These are phyloP conservation scores for Microcera coccophila DNA, from an alignment of 2,329 filamentous ascomycete species.

Conservation along the genomic window DNA sequence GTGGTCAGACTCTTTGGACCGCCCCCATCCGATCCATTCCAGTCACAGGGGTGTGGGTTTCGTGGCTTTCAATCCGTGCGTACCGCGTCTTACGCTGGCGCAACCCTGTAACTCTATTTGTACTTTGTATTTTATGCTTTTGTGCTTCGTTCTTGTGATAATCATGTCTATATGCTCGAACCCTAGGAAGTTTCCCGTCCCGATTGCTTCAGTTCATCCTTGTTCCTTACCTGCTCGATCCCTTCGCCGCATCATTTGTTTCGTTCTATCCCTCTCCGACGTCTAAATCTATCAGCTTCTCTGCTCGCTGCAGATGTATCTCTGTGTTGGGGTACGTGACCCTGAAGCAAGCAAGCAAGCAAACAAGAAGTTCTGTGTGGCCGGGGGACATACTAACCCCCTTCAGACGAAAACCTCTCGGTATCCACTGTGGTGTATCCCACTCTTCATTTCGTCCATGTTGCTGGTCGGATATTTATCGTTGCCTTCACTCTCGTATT, in stretches of 20 bases:
- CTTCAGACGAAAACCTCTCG: not conserved
- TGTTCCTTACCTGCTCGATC: not conserved
- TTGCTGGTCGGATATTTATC: not conserved
- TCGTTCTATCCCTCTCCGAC: not conserved
- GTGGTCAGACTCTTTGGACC: constrained; percentile 2
- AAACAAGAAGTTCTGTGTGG: not conserved
- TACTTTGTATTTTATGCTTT: not conserved
- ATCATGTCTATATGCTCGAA: not conserved
- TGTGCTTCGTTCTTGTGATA: not conserved
- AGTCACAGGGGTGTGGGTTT: no score
- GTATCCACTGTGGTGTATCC: not conserved
- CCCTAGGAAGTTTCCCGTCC: no score
- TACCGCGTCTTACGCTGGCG: no score
- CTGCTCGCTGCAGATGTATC: not conserved
- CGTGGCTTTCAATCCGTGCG: not conserved
- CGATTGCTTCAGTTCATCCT: not conserved
- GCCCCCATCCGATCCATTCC: not conserved
- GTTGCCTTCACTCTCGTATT: not conserved
- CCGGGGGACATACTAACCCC: no score
- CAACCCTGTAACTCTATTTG: no score
- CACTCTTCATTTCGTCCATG: not conserved
- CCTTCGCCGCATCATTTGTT: not conserved
- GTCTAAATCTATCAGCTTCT: not conserved
- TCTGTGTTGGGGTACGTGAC: not conserved
- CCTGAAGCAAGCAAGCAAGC: not conserved